phyloP scores from a whole-genome alignment of 2,329 filamentous ascomycete genomes.

The Ophiostoma montium region DNA sequence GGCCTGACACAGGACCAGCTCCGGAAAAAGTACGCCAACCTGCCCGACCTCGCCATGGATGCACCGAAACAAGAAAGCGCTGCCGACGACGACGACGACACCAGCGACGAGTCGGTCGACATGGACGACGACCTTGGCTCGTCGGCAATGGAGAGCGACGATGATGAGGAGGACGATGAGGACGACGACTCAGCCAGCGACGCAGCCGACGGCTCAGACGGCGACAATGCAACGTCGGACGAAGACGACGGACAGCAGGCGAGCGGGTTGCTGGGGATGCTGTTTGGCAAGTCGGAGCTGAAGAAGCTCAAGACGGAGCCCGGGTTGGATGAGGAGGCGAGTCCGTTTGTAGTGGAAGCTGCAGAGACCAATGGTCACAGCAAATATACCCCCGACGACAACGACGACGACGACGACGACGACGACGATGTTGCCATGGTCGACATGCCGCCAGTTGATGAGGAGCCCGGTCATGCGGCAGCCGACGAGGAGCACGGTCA shows the following conservation, averaged over 20 bases:
- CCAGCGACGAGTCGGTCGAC: constrained; percentile 49
- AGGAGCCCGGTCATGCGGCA: background rate
- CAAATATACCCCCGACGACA: background rate
- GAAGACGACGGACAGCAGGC: constrained; percentile 29
- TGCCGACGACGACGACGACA: constrained; percentile 18
- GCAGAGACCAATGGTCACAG: background rate
- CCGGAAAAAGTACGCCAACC: constrained; percentile 51
- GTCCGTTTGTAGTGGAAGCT: too few relatives aligned
- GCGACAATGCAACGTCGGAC: constrained; percentile 25
- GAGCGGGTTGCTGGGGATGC: constrained; percentile 37
- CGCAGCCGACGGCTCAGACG: constrained; percentile 31
- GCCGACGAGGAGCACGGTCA: background rate
- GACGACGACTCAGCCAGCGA: too few relatives aligned
- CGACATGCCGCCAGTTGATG: constrained; percentile 11
- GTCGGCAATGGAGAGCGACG: constrained; percentile 36
- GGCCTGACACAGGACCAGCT: constrained; percentile 55
- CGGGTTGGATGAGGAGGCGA: constrained; percentile 14
- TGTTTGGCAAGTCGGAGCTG: constrained; percentile 46
- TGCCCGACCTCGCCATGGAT: constrained; percentile 41
- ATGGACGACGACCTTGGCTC: constrained; percentile 55
- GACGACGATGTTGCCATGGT: constrained; percentile 16
- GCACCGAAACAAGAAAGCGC: constrained; percentile 15
- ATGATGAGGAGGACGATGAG: constrained; percentile 27
- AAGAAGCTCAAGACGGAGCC: constrained; percentile 34
- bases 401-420: constrained; percentile 18